Evolutionary conservation across 2,329 filamentous ascomycete species (phyloP), one percentile per base, ranked within the genome.

Genomic region (Penicillium sp.): DNA sequence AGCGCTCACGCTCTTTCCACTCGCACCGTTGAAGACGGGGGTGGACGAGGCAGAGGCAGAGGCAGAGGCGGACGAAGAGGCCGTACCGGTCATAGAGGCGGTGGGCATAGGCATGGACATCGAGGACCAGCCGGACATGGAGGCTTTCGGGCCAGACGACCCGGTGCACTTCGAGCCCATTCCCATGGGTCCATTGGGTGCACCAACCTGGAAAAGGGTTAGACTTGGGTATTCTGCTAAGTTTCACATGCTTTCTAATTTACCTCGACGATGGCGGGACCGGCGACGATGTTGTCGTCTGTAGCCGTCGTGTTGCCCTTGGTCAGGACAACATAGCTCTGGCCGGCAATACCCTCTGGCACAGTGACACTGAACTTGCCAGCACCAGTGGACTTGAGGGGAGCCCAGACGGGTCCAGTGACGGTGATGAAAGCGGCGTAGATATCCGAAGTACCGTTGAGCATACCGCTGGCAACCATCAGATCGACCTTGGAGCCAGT

Each of bases 261-360:
- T 57, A 68, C 62, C 55, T 68, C 65, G 29, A 68, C 52, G 25
- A 68, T 66, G 33, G 64, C 65, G 18, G 66, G 66, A 2, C 65
- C 65, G 28, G 65, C 64, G 44, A 67, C 43, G 35, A 68, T 60
- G 41, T 58, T 66, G 39, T 66, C 64, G 47, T 61, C 59, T 3
- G 63, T 55, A n/a, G 53, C 59, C 49, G 54, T 27, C 10, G 46
- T 40, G 54, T 61, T 44, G 29, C 56, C 50, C 42, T 52, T 56
- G 4, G 66, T 67, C 15, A 68, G 44, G 42, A 68, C 60, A 31
- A 61, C 54, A 27, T 64, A 67, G 44, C 59, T 63, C 50, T 67
- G 64, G 27, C 65, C 66, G 3, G 55, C 44, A 27, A 65, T 44
- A 2, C 52, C 57, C n/a, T 48, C 49, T 23, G 63, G 64, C 31